phyloP scores from a whole-genome alignment of 495 filamentous ascomycete genomes.

The Xylaria longipes region DNA sequence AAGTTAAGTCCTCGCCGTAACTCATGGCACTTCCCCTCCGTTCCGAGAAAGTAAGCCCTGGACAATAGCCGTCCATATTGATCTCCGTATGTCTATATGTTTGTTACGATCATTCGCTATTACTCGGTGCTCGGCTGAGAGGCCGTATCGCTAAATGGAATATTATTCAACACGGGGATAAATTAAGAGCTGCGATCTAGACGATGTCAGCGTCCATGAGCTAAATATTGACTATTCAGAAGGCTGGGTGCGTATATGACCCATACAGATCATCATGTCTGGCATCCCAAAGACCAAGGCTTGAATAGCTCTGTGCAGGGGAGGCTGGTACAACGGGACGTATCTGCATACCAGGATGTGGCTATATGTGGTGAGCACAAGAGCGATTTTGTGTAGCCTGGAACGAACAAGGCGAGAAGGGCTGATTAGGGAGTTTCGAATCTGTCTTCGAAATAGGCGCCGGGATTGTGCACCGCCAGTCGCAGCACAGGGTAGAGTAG shows the following conservation, averaged over 20 bases:
- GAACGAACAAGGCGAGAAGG: slow-evolving; percentile 3
- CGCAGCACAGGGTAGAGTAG: not conserved
- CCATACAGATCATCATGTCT: not conserved
- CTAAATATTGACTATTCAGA: not conserved
- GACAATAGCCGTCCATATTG: slow-evolving; percentile 48
- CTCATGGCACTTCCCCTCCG: slow-evolving; percentile 50
- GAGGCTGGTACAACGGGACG: slow-evolving; percentile 13
- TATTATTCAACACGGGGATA: not conserved
- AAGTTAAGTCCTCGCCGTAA: slow-evolving; percentile 48
- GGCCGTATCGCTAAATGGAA: slow-evolving; percentile 4
- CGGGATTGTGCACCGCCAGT: not conserved
- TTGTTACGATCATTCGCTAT: slow-evolving; percentile 20
- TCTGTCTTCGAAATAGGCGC: slow-evolving; percentile 6
- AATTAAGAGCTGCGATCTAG: not conserved
- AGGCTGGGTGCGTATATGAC: not conserved
- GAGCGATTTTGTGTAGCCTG: slow-evolving; percentile 9
- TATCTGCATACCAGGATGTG: slow-evolving; percentile 8
- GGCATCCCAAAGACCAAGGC: not conserved
- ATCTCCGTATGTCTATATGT: not conserved
- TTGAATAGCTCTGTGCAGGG: not conserved
- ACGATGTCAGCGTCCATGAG: slow-evolving; percentile 8
- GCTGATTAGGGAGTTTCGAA: not conserved
- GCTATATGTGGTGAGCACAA: slow-evolving; percentile 8
- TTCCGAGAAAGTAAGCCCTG: slow-evolving; percentile 51
- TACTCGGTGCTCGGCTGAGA: slow-evolving; percentile 1